Conservation (phyloP, 2,329 filamentous ascomycete species). For the Pseudogymnoascus sp. region DNA sequence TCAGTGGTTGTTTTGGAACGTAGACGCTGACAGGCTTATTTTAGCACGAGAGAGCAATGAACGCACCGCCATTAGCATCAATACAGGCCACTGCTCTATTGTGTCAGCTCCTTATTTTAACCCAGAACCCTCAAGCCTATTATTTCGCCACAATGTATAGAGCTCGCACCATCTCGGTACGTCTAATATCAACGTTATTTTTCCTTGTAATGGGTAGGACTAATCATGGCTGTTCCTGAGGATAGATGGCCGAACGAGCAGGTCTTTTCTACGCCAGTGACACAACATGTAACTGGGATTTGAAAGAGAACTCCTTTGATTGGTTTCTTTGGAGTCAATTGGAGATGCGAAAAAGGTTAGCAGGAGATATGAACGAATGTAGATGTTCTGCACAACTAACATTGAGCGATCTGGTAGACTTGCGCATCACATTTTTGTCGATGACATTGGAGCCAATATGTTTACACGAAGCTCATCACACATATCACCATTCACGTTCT, state of each 20-base stretch:
- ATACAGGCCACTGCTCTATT: not conserved
- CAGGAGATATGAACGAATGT: not conserved
- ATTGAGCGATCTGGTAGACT: not conserved
- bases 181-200: not conserved
- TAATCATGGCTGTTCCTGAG: not conserved
- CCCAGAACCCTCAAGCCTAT: not conserved
- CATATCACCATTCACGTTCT: not conserved
- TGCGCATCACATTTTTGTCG: not conserved
- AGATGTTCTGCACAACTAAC: not conserved
- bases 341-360: not conserved
- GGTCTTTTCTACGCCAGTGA: not conserved
- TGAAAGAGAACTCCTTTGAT: not conserved
- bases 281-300: not conserved
- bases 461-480: constrained; percentile 1
- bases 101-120: not conserved
- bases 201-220: not conserved
- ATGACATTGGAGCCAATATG: not conserved
- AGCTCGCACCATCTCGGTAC: not conserved
- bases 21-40: not conserved
- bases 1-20: not conserved
- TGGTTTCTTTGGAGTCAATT: not conserved
- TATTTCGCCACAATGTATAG: not conserved
- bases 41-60: not conserved
- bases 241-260: not conserved
- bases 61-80: not conserved